A percentile compares a stretch with the other conserved stretches of the same genome.
Conservation (phyloP, 2,329 filamentous ascomycete genomes). For the Dactylellina drechsleri region DNA sequence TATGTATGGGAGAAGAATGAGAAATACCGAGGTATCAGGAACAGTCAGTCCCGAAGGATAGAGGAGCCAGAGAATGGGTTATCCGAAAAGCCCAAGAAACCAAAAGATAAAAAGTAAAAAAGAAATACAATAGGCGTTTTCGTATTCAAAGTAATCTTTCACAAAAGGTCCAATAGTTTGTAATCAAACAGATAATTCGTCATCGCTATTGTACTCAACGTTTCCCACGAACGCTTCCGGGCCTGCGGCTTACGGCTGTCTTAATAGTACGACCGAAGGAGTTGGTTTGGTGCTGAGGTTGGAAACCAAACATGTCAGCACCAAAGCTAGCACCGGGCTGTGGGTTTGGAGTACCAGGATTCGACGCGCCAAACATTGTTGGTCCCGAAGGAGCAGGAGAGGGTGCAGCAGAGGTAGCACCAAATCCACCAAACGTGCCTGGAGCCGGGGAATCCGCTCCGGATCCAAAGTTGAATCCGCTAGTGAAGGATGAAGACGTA, state of each 20-base stretch:
- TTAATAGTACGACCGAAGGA: conserved; percentile 46
- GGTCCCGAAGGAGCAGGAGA: conserved; percentile 25
- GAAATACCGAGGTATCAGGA: no score
- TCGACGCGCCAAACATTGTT: conserved; percentile 31
- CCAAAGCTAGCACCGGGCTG: conserved; percentile 15
- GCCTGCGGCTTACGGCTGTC: conserved; percentile 37
- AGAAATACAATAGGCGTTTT: not conserved
- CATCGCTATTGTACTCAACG: conserved; percentile 8
- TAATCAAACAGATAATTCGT: conserved; percentile 6
- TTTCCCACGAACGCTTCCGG: conserved; percentile 44
- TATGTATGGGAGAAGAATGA: no score
- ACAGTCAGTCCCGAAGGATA: no score
- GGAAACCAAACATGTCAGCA: conserved; percentile 41
- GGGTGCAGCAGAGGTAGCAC: conserved; percentile 24
- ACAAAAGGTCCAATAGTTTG: not conserved
- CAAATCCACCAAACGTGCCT: conserved; percentile 23
- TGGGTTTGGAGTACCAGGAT: conserved; percentile 19
- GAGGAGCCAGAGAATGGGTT: not conserved
- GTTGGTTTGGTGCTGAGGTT: conserved; percentile 35
- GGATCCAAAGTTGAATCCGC: conserved; percentile 23
- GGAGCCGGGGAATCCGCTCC: conserved; percentile 26
- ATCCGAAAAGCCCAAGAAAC: not conserved
- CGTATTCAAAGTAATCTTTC: not conserved
- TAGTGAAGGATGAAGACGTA: conserved; percentile 41
- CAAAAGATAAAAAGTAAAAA: not conserved